These are phyloP conservation scores for Cyberlindnera lachancei DNA, from an alignment of 805 yeast genomes.

Conservation along the genomic window DNA sequence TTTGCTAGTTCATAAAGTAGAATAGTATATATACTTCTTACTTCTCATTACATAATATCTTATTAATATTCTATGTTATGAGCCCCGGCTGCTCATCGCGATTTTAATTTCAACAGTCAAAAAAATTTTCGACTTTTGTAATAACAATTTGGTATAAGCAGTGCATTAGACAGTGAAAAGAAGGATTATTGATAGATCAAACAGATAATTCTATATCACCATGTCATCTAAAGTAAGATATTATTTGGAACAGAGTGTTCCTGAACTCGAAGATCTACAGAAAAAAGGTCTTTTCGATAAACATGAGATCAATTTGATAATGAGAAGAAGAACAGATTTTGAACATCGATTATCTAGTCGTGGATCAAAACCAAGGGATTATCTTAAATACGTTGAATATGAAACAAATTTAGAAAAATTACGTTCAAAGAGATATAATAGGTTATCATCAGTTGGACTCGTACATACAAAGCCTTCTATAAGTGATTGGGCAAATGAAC, in stretches of 20 bases:
- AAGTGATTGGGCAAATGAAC: slow-evolving; percentile 81
- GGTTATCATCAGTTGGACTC: slow-evolving; percentile 50
- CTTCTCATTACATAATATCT: no score
- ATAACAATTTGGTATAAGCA: no score
- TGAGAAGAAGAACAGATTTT: slow-evolving; percentile 91
- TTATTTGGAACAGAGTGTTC: slow-evolving; percentile 65
- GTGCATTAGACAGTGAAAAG: no score
- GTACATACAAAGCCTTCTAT: slow-evolving; percentile 55
- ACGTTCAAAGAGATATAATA: slow-evolving; percentile 58
- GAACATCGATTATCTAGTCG: slow-evolving; percentile 86
- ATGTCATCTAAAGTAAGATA: slow-evolving; percentile 39
- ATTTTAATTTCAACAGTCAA: no score
- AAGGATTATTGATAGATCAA: no score
- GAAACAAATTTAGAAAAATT: slow-evolving; percentile 75
- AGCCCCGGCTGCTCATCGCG: slow-evolving; percentile 1
- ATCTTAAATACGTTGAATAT: slow-evolving; percentile 67
- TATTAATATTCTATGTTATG: no score
- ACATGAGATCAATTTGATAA: slow-evolving; percentile 72
- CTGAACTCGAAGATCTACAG: slow-evolving; percentile 85
- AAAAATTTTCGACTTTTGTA: no score
- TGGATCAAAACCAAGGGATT: slow-evolving; percentile 74
- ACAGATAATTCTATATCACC: not conserved
- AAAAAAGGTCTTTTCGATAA: slow-evolving; percentile 75
- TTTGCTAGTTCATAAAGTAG: no score
- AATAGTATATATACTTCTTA: no score